These are phyloP conservation scores for Myotisia sp. DNA, from an alignment of 2,329 filamentous ascomycete species.

Conservation along the genomic window DNA sequence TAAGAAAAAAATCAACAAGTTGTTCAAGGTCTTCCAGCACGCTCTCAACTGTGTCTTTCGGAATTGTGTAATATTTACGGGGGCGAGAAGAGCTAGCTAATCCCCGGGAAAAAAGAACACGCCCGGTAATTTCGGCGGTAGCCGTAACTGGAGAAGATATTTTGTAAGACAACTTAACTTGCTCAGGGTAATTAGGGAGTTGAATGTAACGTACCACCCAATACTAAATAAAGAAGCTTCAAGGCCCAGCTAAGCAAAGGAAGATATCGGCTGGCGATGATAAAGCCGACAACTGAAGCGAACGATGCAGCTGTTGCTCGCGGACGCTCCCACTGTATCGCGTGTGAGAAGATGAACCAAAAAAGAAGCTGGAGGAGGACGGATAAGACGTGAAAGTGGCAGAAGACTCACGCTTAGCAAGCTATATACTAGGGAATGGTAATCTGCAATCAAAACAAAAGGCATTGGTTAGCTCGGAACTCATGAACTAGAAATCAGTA, in stretches of 20 bases:
- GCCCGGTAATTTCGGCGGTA: slow-evolving; percentile 43
- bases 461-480: neutral
- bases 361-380: neutral
- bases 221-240: slow-evolving; percentile 44
- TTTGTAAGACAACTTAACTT: slow-evolving; percentile 1
- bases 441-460: slow-evolving; percentile 31
- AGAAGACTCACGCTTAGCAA: slow-evolving; percentile 42
- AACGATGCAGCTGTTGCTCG: slow-evolving; percentile 49
- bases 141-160: slow-evolving; percentile 35
- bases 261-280: slow-evolving; percentile 49
- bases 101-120: slow-evolving; percentile 42
- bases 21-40: slow-evolving; percentile 49
- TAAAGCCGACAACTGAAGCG: slow-evolving; percentile 40
- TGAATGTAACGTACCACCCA: slow-evolving; percentile 37
- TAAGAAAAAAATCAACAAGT: slow-evolving; percentile 53
- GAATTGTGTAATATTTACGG: slow-evolving; percentile 51
- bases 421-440: slow-evolving; percentile 53
- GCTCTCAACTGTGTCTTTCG: slow-evolving; percentile 48
- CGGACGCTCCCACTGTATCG: slow-evolving; percentile 47
- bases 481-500: neutral
- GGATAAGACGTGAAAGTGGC: neutral
- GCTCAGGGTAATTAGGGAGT: too few relatives aligned
- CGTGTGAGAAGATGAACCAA: slow-evolving; percentile 3
- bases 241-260: slow-evolving; percentile 48
- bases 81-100: slow-evolving; percentile 48